Conservation (phyloP, 306 rosid species). For the Hippophae rhamnoides region DNA sequence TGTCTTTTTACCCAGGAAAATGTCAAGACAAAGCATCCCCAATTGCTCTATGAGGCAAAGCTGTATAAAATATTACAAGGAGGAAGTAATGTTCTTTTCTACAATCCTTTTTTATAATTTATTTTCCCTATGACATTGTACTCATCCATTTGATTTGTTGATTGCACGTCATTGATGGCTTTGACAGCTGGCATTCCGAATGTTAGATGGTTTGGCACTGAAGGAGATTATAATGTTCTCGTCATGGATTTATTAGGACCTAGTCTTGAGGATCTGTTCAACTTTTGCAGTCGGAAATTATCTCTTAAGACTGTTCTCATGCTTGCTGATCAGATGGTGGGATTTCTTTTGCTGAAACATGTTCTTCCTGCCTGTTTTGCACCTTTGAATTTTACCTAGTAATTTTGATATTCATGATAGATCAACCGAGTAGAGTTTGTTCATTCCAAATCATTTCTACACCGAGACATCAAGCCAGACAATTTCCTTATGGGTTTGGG, state of each 20-base stretch:
- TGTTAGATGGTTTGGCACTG: conserved; percentile 81
- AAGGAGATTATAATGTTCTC: conserved; percentile 92
- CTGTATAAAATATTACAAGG: conserved; percentile 89
- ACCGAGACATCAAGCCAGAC: conserved; percentile 95
- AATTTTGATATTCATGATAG: conserved; percentile 24
- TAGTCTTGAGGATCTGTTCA: conserved; percentile 95
- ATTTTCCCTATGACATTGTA: conserved; percentile 1
- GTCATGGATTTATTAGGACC: conserved; percentile 98
- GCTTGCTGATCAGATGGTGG: conserved; percentile 98
- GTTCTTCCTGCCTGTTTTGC: neutral
- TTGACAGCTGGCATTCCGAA: conserved; percentile 81
- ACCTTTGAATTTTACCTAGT: neutral
- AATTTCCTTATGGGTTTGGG: conserved; percentile 99
- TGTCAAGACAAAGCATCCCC: conserved; percentile 95
- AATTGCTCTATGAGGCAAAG: conserved; percentile 84
- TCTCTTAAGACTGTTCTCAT: conserved; percentile 93
- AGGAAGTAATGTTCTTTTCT: conserved; percentile 66
- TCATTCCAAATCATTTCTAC: conserved; percentile 88
- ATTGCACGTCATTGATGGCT: conserved; percentile 11
- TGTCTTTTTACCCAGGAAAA: conserved; percentile 49
- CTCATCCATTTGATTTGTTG: conserved; percentile 20
- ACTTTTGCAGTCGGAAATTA: conserved; percentile 85
- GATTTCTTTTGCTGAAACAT: conserved; percentile 13
- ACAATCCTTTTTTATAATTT: conserved; percentile 14
- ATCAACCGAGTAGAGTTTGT: conserved; percentile 84